Conservation (phyloP, 2,329 filamentous ascomycete species). For the Monosporascus sp. region DNA sequence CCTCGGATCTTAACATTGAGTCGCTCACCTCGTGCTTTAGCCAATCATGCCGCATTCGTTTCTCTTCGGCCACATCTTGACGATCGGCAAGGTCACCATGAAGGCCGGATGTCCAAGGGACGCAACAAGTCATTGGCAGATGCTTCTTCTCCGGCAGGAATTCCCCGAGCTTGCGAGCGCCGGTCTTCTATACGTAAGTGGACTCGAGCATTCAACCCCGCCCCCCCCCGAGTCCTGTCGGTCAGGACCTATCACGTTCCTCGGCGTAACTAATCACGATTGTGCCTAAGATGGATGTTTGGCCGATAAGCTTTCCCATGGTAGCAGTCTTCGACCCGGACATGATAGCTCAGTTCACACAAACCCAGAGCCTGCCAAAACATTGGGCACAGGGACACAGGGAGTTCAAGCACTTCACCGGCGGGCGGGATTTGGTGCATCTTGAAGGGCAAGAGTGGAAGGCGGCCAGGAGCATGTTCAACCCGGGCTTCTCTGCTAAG, state of each 20-base stretch:
- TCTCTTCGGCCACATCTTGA: conserved; percentile 25
- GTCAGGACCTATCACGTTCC: neutral
- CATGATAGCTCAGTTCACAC: conserved; percentile 32
- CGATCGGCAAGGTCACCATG: conserved; percentile 18
- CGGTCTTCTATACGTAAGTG: conserved; percentile 23
- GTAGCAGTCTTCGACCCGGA: conserved; percentile 31
- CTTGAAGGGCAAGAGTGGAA: conserved; percentile 35
- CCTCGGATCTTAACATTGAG: conserved; percentile 3
- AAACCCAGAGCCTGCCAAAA: conserved; percentile 30
- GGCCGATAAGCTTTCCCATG: conserved; percentile 31
- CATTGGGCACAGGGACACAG: conserved; percentile 16
- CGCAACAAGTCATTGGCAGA: conserved; percentile 16
- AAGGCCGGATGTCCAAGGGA: conserved; percentile 23
- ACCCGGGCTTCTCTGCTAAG: conserved; percentile 31
- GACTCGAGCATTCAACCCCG: neutral
- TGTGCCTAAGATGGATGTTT: conserved; percentile 25
- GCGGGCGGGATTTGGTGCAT: conserved; percentile 27
- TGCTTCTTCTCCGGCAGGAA: conserved; percentile 18
- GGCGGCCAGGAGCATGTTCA: conserved; percentile 28
- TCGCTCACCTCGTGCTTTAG: conserved; percentile 9
- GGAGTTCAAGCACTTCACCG: conserved; percentile 25
- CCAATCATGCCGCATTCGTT: conserved; percentile 29
- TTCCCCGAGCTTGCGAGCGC: conserved; percentile 23
- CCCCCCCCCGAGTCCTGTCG: neutral
- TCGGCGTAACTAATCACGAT: no score